A percentile compares a stretch with the other conserved stretches of the same genome.
phyloP scores from a whole-genome alignment of 768 basidiomycete genomes.

The Tricholoma saponaceum region DNA sequence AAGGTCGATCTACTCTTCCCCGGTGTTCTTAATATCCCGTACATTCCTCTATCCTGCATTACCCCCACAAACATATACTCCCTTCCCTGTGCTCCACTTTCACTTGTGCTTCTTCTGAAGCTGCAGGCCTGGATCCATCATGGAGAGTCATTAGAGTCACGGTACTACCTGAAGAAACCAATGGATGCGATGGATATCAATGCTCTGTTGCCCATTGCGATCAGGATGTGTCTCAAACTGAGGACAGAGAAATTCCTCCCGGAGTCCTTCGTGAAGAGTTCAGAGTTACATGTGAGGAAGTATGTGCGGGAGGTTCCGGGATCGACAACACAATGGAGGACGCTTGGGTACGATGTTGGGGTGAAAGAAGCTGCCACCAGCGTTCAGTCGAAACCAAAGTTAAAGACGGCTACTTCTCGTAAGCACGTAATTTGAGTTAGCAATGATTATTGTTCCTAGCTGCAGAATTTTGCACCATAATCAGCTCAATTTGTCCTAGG shows the following conservation, averaged over 20 bases:
- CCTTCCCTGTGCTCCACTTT: conserved; percentile 5
- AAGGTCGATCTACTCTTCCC: conserved; percentile 17
- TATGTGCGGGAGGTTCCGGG: background rate
- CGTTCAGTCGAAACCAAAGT: too few relatives aligned
- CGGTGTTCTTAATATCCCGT: conserved; percentile 12
- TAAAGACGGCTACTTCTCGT: too few relatives aligned
- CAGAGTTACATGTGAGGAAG: background rate
- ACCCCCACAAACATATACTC: background rate
- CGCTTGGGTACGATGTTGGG: background rate
- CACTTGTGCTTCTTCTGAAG: conserved; percentile 8
- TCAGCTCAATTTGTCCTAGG: too few relatives aligned
- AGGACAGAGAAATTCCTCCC: conserved; percentile 1
- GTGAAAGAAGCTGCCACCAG: too few relatives aligned
- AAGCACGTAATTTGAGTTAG: too few relatives aligned
- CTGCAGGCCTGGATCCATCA: conserved; percentile 8
- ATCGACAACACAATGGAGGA: background rate
- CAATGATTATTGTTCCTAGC: too few relatives aligned
- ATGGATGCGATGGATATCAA: conserved; percentile 5
- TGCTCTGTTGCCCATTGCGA: conserved; percentile 1
- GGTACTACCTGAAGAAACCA: conserved; percentile 3
- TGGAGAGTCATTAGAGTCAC: conserved; percentile 1
- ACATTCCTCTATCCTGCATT: conserved; percentile 6
- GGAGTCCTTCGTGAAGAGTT: background rate
- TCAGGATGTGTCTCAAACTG: background rate
- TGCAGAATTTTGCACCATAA: too few relatives aligned